A percentile compares a stretch with the other conserved stretches of the same genome.
Evolutionary conservation across 441 rosid species (phyloP).

Genomic region (Gossypium davidsonii): DNA sequence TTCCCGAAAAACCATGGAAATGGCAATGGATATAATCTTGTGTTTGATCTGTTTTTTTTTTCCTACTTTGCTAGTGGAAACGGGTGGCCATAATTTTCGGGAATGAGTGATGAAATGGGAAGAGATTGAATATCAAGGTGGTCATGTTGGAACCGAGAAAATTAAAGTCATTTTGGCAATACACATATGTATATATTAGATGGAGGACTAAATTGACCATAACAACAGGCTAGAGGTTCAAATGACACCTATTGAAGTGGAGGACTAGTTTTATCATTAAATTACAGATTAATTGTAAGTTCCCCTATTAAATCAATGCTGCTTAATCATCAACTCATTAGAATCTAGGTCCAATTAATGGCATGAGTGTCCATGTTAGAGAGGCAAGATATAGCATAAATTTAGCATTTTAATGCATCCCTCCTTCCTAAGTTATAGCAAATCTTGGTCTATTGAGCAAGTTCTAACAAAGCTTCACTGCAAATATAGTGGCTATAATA

Average conservation of each 20-base stretch:
- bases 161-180: too few relatives aligned
- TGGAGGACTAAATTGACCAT: not conserved
- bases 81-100: too few relatives aligned
- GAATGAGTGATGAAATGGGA: too few relatives aligned
- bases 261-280: not conserved
- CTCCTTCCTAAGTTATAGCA: not conserved
- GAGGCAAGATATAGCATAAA: slow-evolving; percentile 1
- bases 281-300: not conserved
- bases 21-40: not conserved
- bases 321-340: not conserved
- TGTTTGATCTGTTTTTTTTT: too few relatives aligned
- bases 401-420: not conserved
- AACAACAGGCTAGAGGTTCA: not conserved
- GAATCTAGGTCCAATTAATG: not conserved
- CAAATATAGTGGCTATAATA: not conserved
- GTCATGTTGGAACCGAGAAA: too few relatives aligned
- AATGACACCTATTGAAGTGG: not conserved
- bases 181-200: too few relatives aligned
- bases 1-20: not conserved
- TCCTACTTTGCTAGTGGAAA: too few relatives aligned
- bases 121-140: too few relatives aligned
- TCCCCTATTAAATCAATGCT: not conserved
- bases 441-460: not conserved
- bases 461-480: not conserved
- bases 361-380: not conserved